Conservation (phyloP, 2,329 filamentous ascomycete genomes). For the Cercospora beticola region DNA sequence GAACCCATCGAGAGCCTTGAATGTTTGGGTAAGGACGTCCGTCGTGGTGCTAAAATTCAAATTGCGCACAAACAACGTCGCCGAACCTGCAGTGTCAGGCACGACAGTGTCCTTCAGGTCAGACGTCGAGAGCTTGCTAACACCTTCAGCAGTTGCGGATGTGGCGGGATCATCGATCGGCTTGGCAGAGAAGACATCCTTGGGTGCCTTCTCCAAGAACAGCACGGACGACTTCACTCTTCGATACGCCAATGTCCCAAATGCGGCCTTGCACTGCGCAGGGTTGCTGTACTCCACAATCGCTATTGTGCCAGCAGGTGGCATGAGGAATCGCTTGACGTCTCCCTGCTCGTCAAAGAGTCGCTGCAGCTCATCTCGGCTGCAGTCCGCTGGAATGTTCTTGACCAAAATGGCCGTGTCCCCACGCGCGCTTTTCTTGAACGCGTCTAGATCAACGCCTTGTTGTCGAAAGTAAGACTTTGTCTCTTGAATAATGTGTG, state of each 20-base stretch:
- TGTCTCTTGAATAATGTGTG: conserved; percentile 91
- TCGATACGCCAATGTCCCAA: conserved; percentile 80
- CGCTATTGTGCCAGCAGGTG: conserved; percentile 87
- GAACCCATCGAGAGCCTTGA: conserved; percentile 82
- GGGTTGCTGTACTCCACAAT: conserved; percentile 84
- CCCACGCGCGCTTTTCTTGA: conserved; percentile 80
- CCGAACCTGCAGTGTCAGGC: conserved; percentile 57
- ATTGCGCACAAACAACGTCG: conserved; percentile 87
- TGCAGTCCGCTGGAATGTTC: conserved; percentile 86
- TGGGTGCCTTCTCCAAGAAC: conserved; percentile 91
- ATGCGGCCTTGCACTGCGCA: conserved; percentile 78
- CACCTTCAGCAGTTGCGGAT: conserved; percentile 33
- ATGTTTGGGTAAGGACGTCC: conserved; percentile 70
- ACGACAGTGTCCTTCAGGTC: conserved; percentile 64
- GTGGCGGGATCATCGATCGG: conserved; percentile 29
- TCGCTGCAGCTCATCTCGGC: conserved; percentile 71
- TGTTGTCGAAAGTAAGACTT: conserved; percentile 87
- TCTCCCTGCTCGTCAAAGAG: conserved; percentile 85
- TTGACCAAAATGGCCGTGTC: conserved; percentile 89
- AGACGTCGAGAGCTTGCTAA: conserved; percentile 63
- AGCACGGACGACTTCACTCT: conserved; percentile 88
- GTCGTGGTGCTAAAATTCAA: conserved; percentile 88
- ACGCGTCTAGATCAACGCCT: conserved; percentile 87
- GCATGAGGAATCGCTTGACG: conserved; percentile 81
- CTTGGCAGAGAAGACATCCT: conserved; percentile 64